Evolutionary conservation across 371 early-diverging fungal species (phyloP).

Genomic region (Mycotypha africana): DNA sequence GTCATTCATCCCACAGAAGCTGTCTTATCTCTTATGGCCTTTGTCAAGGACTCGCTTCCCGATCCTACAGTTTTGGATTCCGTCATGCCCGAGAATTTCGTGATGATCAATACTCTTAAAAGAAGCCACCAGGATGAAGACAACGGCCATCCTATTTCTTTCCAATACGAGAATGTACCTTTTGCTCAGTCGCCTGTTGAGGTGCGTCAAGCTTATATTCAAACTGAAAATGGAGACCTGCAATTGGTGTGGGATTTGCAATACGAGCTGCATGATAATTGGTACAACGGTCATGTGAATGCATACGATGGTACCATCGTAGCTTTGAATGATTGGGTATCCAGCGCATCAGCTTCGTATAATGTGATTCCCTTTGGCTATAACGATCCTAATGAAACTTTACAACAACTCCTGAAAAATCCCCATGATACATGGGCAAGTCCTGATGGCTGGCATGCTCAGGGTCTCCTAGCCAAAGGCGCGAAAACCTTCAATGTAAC

Average conservation of each 20-base stretch:
- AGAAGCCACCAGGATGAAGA: neutral
- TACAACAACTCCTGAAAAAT: constrained; percentile 59
- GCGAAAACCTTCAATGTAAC: constrained; percentile 64
- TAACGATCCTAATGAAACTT: constrained; percentile 78
- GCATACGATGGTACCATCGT: constrained; percentile 67
- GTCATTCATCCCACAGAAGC: constrained; percentile 22
- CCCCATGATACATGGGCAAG: constrained; percentile 72
- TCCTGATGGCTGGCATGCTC: constrained; percentile 77
- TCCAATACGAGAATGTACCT: constrained; percentile 46
- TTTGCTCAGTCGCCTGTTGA: constrained; percentile 53
- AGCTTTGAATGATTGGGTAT: constrained; percentile 84
- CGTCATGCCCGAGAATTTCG: constrained; percentile 10
- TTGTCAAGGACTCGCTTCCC: constrained; percentile 24
- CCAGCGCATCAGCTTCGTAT: constrained; percentile 61
- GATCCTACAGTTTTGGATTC: constrained; percentile 17
- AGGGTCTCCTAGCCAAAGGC: constrained; percentile 22
- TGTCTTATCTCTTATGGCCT: constrained; percentile 23
- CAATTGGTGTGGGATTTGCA: constrained; percentile 83
- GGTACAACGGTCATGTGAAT: constrained; percentile 84
- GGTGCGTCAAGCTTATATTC: constrained; percentile 51
- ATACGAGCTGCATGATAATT: constrained; percentile 84
- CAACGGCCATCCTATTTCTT: neutral
- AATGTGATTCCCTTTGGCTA: constrained; percentile 84
- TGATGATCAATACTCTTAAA: constrained; percentile 2
- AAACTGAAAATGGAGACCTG: constrained; percentile 46